Evolutionary conservation across 306 rosid genomes (phyloP).

Genomic region (Citrullus amarus): DNA sequence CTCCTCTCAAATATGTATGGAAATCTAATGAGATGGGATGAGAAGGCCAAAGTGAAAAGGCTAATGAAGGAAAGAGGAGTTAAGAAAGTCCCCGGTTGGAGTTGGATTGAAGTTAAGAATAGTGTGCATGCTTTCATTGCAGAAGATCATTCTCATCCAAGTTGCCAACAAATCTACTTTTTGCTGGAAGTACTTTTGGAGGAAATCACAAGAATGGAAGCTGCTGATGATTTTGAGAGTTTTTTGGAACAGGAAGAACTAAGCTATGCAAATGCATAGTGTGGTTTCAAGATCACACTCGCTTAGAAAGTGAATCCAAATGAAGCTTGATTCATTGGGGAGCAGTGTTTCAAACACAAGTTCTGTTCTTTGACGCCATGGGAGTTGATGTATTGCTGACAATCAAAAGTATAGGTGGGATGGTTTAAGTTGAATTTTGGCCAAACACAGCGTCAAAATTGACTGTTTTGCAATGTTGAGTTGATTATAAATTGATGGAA

Average conservation of each 20-base stretch:
- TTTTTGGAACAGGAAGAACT: constrained; percentile 8
- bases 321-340: background rate
- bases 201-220: constrained; percentile 25
- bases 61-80: constrained; percentile 69
- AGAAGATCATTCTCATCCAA: constrained; percentile 53
- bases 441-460: background rate
- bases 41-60: constrained; percentile 53
- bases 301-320: no score
- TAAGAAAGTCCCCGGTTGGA: constrained; percentile 76
- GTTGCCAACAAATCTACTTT: constrained; percentile 28
- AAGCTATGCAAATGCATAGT: background rate
- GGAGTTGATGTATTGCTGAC: background rate
- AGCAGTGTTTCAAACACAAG: background rate
- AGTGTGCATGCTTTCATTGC: constrained; percentile 75
- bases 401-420: background rate
- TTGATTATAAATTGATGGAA: background rate
- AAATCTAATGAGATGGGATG: constrained; percentile 52
- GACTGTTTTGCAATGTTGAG: background rate
- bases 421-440: background rate
- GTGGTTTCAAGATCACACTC: background rate
- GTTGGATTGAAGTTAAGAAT: constrained; percentile 72
- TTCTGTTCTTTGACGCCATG: background rate
- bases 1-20: constrained; percentile 62
- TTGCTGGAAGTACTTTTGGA: constrained; percentile 31
- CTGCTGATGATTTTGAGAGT: constrained; percentile 1